Conservation (phyloP, 345 rosid genomes). For the Ceriops tagal region DNA sequence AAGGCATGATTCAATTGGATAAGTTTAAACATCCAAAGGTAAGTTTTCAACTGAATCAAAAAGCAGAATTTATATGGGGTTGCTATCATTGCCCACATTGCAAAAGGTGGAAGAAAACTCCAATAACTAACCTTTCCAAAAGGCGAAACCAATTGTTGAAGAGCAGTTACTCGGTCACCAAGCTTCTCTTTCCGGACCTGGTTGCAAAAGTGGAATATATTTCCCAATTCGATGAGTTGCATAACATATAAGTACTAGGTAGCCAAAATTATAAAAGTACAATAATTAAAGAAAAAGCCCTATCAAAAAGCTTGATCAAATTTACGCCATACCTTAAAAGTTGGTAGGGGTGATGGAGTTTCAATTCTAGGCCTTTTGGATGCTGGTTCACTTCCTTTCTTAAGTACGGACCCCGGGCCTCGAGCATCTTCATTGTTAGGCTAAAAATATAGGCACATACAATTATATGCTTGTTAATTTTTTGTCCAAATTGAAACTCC, state of each 20-base stretch:
- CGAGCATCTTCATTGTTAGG: conserved; percentile 9
- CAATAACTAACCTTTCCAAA: conserved; percentile 36
- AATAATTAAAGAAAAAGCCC: not conserved
- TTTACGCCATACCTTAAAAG: conserved; percentile 24
- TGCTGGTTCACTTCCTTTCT: conserved; percentile 29
- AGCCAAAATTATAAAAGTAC: too few relatives aligned
- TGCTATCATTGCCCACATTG: not conserved
- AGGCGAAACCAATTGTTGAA: conserved; percentile 38
- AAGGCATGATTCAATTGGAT: conserved; percentile 3
- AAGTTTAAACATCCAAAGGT: not conserved
- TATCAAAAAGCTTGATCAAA: not conserved
- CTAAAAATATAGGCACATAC: conserved; percentile 5
- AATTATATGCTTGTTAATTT: not conserved
- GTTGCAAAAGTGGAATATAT: not conserved
- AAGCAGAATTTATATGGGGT: conserved; percentile 9
- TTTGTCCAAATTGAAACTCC: not conserved
- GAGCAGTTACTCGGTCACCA: conserved; percentile 38
- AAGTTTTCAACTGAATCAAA: conserved; percentile 7
- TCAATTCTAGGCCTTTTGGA: conserved; percentile 31
- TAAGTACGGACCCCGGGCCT: conserved; percentile 11
- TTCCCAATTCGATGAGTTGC: not conserved
- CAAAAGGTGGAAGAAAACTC: conserved; percentile 13
- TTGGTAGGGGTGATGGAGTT: conserved; percentile 34
- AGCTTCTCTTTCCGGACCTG: conserved; percentile 39
- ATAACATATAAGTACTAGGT: too few relatives aligned